Evolutionary conservation across 2,329 filamentous ascomycete genomes (phyloP).

Genomic region (Drechmeria coniospora): DNA sequence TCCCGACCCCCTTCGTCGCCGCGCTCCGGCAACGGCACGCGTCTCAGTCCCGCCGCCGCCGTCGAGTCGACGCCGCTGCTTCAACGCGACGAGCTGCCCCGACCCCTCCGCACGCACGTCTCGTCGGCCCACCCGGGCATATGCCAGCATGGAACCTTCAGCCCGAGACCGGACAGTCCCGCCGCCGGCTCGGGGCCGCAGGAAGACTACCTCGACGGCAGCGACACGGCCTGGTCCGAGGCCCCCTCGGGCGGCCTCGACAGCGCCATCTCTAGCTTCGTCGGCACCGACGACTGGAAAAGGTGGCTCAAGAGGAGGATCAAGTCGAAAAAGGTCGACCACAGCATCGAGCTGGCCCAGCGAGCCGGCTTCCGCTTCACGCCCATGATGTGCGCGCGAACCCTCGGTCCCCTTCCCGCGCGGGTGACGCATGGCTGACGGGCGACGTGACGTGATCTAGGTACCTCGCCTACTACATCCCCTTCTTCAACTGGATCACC

Average conservation of each 20-base stretch:
- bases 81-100: conserved; percentile 4
- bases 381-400: conserved; percentile 62
- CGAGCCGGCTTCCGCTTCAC: conserved; percentile 60
- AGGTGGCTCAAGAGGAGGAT: conserved; percentile 34
- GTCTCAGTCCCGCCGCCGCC: conserved; percentile 8
- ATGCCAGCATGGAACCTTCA: conserved; percentile 65
- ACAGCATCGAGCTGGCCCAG: conserved; percentile 55
- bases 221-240: conserved; percentile 17
- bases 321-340: conserved; percentile 52
- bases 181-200: conserved; percentile 14
- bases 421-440: conserved; percentile 1
- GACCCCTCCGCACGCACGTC: conserved; percentile 10
- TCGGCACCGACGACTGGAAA: conserved; percentile 29
- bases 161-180: conserved; percentile 44
- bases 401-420: neutral
- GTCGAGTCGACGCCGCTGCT: conserved; percentile 39
- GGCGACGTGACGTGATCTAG: conserved; percentile 32
- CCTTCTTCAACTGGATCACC: conserved; percentile 75
- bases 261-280: conserved; percentile 20
- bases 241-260: conserved; percentile 22
- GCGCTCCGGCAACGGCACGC: conserved; percentile 5
- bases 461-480: conserved; percentile 88
- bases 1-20: conserved; percentile 3
- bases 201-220: conserved; percentile 15
- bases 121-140: conserved; percentile 28